Base-by-base conservation (phyloP, 2,329 filamentous ascomycete species). In the Basipetospora chlamydospora region DNA sequence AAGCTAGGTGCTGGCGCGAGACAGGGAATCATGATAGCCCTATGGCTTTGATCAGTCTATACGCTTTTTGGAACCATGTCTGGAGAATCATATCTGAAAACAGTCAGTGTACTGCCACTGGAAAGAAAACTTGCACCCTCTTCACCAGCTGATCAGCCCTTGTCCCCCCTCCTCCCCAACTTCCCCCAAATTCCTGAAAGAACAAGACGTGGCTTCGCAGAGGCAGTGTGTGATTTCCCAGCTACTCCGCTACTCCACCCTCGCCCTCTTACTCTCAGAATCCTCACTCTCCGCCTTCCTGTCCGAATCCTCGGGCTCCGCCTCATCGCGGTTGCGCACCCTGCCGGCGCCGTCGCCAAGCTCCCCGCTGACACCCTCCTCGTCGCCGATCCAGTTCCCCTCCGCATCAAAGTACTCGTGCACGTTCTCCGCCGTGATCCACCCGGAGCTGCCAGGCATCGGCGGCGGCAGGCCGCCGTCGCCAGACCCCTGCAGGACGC, bases 371-470 rank as follows among this genome's bases (percentile, higher is more conserved):
- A 64, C 70, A 18, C 58, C 57, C 2, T 45, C 60, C 41, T 52
- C 64, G 6, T 50, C 57, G 3, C 51, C 59, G 43, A 81, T 79
- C 71, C 80, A 88, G 50, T 88, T 86, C 3, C 84, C 84, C 7
- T 86, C 70, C 42, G 70, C 76, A 47, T 90, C 82, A 55, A 90
- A 82, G 50, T 76, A 93, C 46, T 93, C 73, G 44, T 80, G 66
- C 53, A 93, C 77, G 48, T 95, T 96, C 39, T 94, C 88, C 7
- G 83, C 81, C 12, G 88, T 96, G 50, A 96, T 86, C 82, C 82
- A 88, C 0, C 81, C 81, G 0, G 72, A 73, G 34, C 80, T 83
- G 1, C 81, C 80, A 0, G 81, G 79, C 54, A 81, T 71, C 0
- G 76, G 70, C 2, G 74, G 73, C n/a, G 75, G 75, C 17, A 79